Conservation (phyloP, 441 rosid species). For the Hura crepitans region DNA sequence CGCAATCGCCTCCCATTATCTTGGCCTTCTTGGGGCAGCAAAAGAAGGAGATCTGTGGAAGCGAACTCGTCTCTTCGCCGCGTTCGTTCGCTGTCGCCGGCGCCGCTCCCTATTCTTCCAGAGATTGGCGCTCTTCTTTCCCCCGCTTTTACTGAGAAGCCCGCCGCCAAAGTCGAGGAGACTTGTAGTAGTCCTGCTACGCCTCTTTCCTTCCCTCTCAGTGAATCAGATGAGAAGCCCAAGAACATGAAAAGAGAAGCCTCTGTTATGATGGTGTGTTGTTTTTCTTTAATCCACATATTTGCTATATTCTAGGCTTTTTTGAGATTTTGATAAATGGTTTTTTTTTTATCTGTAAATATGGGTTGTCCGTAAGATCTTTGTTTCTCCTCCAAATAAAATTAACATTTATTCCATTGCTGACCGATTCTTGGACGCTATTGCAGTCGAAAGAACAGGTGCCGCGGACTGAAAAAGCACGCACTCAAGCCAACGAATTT, state of each 20-base stretch:
- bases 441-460: constrained; percentile 31
- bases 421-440: background rate
- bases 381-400: background rate
- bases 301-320: background rate
- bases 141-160: background rate
- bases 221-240: constrained; percentile 42
- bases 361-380: background rate
- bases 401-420: background rate
- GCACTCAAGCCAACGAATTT: constrained; percentile 19
- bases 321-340: background rate
- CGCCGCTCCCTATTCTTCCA: background rate
- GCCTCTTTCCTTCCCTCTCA: constrained; percentile 36
- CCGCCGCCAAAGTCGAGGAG: constrained; percentile 15
- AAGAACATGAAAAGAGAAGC: constrained; percentile 21
- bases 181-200: constrained; percentile 43
- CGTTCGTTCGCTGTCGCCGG: constrained; percentile 7
- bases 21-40: constrained; percentile 28
- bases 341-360: background rate
- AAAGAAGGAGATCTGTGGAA: constrained; percentile 30
- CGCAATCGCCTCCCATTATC: constrained; percentile 4
- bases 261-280: constrained; percentile 27
- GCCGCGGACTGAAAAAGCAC: constrained; percentile 9
- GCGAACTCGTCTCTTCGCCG: background rate
- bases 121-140: background rate
- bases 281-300: background rate